A percentile compares a stretch with the other conserved stretches of the same genome.
Conservation (phyloP, 2,329 filamentous ascomycete species). For the Penicillium sp. region DNA sequence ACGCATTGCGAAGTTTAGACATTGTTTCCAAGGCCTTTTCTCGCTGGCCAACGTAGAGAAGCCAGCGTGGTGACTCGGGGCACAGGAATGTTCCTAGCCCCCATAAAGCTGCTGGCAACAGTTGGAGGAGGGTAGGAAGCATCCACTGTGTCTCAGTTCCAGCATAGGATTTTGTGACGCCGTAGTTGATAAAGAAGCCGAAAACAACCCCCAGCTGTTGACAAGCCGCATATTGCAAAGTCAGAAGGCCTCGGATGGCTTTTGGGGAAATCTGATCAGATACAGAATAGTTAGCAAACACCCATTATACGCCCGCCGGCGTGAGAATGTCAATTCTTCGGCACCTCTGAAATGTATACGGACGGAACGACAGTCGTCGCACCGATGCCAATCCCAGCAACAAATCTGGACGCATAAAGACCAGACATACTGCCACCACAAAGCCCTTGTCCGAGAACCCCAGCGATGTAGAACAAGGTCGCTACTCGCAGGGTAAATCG, state of each 20-base stretch:
- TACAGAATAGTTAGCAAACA: not conserved
- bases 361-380: conserved; percentile 14
- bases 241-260: conserved; percentile 20
- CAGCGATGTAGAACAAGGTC: conserved; percentile 20
- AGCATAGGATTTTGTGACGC: conserved; percentile 17
- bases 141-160: conserved; percentile 24
- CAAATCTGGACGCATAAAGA: conserved; percentile 19
- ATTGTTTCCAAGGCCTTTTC: conserved; percentile 23
- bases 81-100: conserved; percentile 17
- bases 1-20: conserved; percentile 34
- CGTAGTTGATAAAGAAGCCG: conserved; percentile 25
- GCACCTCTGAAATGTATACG: conserved; percentile 20
- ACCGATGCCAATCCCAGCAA: conserved; percentile 20
- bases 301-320: not conserved
- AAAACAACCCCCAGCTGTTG: conserved; percentile 24
- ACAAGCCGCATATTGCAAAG: conserved; percentile 19
- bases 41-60: conserved; percentile 15
- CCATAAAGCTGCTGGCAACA: conserved; percentile 21
- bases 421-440: conserved; percentile 15
- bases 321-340: not conserved
- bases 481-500: conserved; percentile 18
- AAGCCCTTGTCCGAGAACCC: conserved; percentile 19
- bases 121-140: conserved; percentile 23
- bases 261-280: conserved; percentile 13
- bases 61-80: conserved; percentile 24